Percentiles rank a stretch among this genome's conserved stretches.
phyloP scores from a whole-genome alignment of 257 asterid species.

The Jacaranda copaia region DNA sequence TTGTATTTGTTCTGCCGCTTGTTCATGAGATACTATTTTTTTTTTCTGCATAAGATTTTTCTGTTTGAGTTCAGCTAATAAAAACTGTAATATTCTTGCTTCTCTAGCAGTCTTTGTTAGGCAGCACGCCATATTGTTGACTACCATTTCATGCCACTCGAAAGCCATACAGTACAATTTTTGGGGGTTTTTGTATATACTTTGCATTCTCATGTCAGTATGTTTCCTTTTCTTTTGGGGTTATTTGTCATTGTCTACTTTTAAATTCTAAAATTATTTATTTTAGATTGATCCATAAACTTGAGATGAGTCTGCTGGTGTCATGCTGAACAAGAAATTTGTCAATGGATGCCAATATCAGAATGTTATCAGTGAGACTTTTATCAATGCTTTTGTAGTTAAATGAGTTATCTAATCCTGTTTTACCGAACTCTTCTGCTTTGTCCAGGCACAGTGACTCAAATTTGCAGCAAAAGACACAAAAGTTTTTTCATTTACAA shows the following conservation, averaged over 20 bases:
- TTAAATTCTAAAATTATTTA: background rate
- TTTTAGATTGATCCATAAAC: background rate
- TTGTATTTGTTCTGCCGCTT: background rate
- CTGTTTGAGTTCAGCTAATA: background rate
- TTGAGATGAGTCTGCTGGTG: background rate
- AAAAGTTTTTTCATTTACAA: background rate
- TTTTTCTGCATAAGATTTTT: background rate
- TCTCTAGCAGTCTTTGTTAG: slow-evolving; percentile 25
- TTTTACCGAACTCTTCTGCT: slow-evolving; percentile 56
- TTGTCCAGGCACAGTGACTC: slow-evolving; percentile 36
- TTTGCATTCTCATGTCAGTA: too few species aligned
- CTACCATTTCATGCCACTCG: slow-evolving; percentile 12
- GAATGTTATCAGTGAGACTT: background rate
- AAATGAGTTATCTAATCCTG: background rate
- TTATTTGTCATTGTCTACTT: background rate
- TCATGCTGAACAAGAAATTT: slow-evolving; percentile 11
- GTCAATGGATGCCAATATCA: slow-evolving; percentile 1
- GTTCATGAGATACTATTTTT: background rate
- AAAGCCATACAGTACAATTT: too few species aligned
- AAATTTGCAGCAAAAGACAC: background rate
- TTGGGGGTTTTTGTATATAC: too few species aligned
- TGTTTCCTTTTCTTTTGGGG: too few species aligned
- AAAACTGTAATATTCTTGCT: background rate
- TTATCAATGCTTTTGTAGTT: slow-evolving; percentile 12
- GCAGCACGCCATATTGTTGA: background rate